Evolutionary conservation across 495 filamentous ascomycete species (phyloP).

Genomic region (Evernia prunastri): DNA sequence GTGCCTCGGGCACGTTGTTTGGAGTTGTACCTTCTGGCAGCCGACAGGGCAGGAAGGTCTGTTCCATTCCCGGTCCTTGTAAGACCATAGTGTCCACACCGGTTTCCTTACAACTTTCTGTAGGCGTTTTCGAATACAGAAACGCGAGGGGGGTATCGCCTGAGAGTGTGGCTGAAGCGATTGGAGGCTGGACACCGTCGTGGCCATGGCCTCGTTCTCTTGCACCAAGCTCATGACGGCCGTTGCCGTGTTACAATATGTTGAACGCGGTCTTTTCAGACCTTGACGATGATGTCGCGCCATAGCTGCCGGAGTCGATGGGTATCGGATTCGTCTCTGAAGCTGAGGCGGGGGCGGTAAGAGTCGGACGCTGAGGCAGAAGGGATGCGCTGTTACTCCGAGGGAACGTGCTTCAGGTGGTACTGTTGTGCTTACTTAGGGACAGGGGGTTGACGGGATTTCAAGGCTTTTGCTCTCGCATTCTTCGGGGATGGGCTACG

Average conservation of each 20-base stretch:
- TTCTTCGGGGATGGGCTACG: conserved; percentile 42
- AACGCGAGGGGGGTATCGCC: conserved; percentile 4
- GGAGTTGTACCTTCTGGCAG: conserved; percentile 6
- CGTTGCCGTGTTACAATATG: conserved; percentile 44
- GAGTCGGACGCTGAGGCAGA: conserved; percentile 1
- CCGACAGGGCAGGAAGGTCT: conserved; percentile 5
- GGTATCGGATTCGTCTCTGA: conserved; percentile 36
- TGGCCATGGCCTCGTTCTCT: conserved; percentile 23
- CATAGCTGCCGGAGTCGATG: conserved; percentile 37
- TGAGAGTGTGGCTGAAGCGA: background rate
- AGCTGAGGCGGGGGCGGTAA: conserved; percentile 10
- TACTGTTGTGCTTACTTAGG: background rate
- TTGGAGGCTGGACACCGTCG: background rate
- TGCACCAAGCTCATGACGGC: conserved; percentile 37
- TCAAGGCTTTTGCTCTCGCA: conserved; percentile 38
- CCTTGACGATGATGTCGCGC: conserved; percentile 37
- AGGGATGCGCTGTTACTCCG: conserved; percentile 33
- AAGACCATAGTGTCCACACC: too few species aligned
- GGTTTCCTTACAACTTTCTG: background rate
- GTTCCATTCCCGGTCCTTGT: too few species aligned
- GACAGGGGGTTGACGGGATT: background rate
- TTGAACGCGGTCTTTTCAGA: conserved; percentile 41
- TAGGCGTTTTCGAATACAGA: conserved; percentile 16
- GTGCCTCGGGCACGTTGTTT: background rate
- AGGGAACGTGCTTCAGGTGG: conserved; percentile 23